A percentile compares a stretch with the other conserved stretches of the same genome.
These are phyloP conservation scores for Cystobasidium tubakii DNA, from an alignment of 768 basidiomycete species.

Conservation along the genomic window DNA sequence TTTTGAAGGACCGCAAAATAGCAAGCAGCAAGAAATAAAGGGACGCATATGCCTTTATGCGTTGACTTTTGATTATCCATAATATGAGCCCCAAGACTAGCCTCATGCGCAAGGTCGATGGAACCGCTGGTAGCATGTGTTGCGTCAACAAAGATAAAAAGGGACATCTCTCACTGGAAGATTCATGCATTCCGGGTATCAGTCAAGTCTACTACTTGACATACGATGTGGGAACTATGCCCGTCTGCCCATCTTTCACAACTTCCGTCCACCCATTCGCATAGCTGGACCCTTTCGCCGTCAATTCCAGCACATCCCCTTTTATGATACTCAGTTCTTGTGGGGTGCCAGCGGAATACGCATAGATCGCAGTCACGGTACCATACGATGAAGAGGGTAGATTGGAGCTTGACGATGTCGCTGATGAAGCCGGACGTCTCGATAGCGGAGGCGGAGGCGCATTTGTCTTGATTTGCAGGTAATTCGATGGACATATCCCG, in stretches of 20 bases:
- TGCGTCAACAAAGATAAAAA: neutral
- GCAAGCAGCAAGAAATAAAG: too few species aligned
- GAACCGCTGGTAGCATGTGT: neutral
- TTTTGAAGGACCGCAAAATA: too few species aligned
- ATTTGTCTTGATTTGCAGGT: conserved; percentile 11
- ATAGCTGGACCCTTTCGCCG: conserved; percentile 13
- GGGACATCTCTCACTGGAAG: too few species aligned
- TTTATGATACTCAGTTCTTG: conserved; percentile 16
- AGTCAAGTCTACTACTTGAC: neutral
- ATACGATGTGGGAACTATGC: conserved; percentile 31
- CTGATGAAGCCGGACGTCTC: conserved; percentile 16
- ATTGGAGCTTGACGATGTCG: conserved; percentile 7
- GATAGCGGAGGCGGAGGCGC: conserved; percentile 22
- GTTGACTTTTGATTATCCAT: too few species aligned
- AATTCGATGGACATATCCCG: conserved; percentile 14
- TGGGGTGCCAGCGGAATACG: neutral
- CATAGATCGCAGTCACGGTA: conserved; percentile 20
- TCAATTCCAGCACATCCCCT: conserved; percentile 26
- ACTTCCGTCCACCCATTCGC: conserved; percentile 32
- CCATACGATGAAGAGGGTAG: neutral
- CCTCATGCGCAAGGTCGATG: too few species aligned
- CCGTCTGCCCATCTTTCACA: conserved; percentile 3
- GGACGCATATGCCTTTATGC: too few species aligned
- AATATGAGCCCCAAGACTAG: too few species aligned
- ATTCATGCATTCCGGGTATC: too few species aligned